These are phyloP conservation scores for Thalassiosira mediterranea DNA, from an alignment of 352 stramenopile genomes.

Conservation along the genomic window DNA sequence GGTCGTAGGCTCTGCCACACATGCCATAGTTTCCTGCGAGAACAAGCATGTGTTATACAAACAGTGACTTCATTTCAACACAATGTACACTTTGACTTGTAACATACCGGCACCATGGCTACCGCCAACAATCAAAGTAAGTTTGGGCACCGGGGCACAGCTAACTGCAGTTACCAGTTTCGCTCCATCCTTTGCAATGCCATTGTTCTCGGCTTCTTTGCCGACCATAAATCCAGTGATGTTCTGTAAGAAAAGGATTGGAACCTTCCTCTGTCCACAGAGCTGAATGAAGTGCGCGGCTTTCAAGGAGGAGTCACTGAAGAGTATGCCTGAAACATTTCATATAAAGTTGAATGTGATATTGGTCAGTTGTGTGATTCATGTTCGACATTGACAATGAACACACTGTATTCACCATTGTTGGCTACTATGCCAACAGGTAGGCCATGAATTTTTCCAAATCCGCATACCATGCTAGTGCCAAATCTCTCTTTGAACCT, in stretches of 20 bases:
- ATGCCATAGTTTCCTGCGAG: conserved; percentile 95
- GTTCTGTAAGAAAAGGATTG: conserved; percentile 98
- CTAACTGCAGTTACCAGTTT: conserved; percentile 96
- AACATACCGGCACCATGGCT: conserved; percentile 95
- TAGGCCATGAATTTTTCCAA: conserved; percentile 93
- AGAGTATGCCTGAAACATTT: too few relatives aligned
- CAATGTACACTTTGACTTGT: too few relatives aligned
- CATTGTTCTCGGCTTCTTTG: conserved; percentile 95
- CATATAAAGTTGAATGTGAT: too few relatives aligned
- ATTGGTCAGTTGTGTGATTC: too few relatives aligned
- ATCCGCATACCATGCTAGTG: conserved; percentile 96
- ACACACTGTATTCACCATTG: too few relatives aligned
- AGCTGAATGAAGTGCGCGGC: conserved; percentile 97
- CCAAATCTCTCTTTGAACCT: conserved; percentile 96
- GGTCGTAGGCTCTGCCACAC: conserved; percentile 95
- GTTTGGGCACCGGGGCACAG: conserved; percentile 95
- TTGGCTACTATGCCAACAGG: conserved; percentile 97
- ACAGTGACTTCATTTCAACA: too few relatives aligned
- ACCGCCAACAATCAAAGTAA: conserved; percentile 96
- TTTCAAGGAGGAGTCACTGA: conserved; percentile 87
- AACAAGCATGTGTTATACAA: too few relatives aligned
- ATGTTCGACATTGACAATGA: too few relatives aligned
- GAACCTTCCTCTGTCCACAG: conserved; percentile 94
- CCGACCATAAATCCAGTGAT: conserved; percentile 98
- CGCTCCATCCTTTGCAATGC: conserved; percentile 95